Evolutionary conservation across 2,329 filamentous ascomycete genomes (phyloP), one percentile per base, ranked within the genome.

Genomic region (Neofusicoccum sp.): DNA sequence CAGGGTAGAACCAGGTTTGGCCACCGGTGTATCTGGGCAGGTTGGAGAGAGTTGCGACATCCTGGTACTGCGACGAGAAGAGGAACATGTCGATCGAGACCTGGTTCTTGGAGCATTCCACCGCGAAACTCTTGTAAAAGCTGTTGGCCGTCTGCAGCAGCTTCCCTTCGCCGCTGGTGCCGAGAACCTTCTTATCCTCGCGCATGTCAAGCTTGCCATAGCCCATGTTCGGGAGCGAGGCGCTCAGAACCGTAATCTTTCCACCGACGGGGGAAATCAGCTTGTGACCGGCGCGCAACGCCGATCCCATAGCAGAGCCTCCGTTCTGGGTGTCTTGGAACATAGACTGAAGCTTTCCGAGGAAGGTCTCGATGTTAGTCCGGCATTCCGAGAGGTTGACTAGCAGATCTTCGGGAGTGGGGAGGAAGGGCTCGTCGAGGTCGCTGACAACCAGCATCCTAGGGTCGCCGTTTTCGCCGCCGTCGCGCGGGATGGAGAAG

Each of bases 61-160:
- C 95, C 76, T 98, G 95, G 75, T 99, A 97, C 73, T 95, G 90
- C 14, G 91, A 93, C 3, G 91, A 95, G 79, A 96, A 97, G 54
- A 97, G 81, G 80, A 97, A 97, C 93, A 97, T 97, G 74, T 97
- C 93, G 67, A 99, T 92, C 0, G 93, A 98, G 30, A 99, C 95
- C 76, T 99, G 95, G 67, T 96, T 96, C 81, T 99, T 99, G 38
- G 93, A 97, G 77, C 95, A 99, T 74, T 99, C 95, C 3, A 99
- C 95, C 0, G 95, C 95, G 70, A 99, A 99, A 70, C 91, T 96
- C 82, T 99, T 99, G 84, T 98, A 99, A 77, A 98, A 99, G 71
- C 90, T 92, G 79, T 92, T 97, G 41, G 86, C 90, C 0, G 95
- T 97, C 74, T 98, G 93, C 57, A 99, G 80, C 33, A 99, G 83